Percentiles rank a stretch among this genome's conserved stretches.
phyloP scores from a whole-genome alignment of 1,139 yeast species.

The Debaryomycetaceae sp. region DNA sequence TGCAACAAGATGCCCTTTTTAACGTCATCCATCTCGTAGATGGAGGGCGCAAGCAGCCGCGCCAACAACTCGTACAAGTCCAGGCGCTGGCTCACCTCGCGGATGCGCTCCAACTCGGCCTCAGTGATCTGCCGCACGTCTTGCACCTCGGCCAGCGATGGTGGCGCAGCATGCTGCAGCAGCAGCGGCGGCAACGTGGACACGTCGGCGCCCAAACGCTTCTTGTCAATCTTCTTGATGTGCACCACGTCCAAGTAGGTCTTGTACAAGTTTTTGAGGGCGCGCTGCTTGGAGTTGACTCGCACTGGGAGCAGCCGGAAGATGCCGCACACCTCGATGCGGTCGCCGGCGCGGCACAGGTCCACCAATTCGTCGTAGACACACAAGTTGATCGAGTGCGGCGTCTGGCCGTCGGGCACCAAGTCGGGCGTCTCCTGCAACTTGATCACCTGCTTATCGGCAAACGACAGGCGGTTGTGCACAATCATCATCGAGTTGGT shows the following conservation, averaged over 20 bases:
- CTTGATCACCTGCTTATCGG: conserved; percentile 91
- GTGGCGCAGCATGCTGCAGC: not conserved
- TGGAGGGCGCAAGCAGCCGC: conserved; percentile 91
- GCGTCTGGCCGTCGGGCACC: conserved; percentile 99
- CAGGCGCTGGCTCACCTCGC: conserved; percentile 56
- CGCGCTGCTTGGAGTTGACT: conserved; percentile 79
- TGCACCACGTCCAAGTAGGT: conserved; percentile 95
- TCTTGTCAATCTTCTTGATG: conserved; percentile 78
- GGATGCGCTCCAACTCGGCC: conserved; percentile 65
- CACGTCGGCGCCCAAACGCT: conserved; percentile 75
- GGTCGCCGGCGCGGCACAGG: conserved; percentile 92
- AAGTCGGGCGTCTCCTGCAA: conserved; percentile 96
- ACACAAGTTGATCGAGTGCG: conserved; percentile 91
- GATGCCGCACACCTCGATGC: conserved; percentile 92
- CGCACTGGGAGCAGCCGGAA: conserved; percentile 91
- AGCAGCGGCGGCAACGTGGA: conserved; percentile 48
- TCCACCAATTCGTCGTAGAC: conserved; percentile 96
- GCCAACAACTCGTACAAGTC: conserved; percentile 88
- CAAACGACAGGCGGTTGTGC: conserved; percentile 88
- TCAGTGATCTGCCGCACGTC: conserved; percentile 66
- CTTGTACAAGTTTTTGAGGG: conserved; percentile 78
- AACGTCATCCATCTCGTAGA: conserved; percentile 93
- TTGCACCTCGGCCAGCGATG: conserved; percentile 50
- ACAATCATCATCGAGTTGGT: conserved; percentile 84
- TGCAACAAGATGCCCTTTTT: conserved; percentile 92